Conservation (phyloP, 139 green algal genomes). For the Parachlorella kessleri region DNA sequence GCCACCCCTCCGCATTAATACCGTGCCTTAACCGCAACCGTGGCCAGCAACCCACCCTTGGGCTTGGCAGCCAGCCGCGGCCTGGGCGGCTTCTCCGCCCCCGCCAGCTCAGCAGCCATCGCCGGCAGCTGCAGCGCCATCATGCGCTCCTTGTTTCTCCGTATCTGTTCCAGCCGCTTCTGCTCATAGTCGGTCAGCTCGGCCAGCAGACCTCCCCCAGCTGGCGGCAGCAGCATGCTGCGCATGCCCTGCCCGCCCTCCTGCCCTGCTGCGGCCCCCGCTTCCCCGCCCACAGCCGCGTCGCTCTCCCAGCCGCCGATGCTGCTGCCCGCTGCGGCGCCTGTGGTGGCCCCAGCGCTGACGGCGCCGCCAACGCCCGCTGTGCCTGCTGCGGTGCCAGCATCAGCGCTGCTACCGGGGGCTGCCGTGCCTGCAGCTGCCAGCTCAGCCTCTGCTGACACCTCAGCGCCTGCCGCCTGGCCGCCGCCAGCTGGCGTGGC, state of each 20-base stretch:
- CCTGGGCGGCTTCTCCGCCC: neutral
- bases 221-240: too few species aligned
- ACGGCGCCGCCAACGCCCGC: too few species aligned
- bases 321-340: too few species aligned
- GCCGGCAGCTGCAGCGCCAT: conserved; percentile 37
- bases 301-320: too few species aligned
- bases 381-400: too few species aligned
- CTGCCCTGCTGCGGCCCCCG: too few species aligned
- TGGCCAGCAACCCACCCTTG: neutral
- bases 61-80: neutral
- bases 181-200: conserved; percentile 44
- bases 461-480: neutral
- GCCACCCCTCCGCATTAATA: too few species aligned
- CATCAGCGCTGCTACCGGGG: too few species aligned
- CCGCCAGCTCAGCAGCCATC: conserved; percentile 27
- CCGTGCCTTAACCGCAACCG: too few species aligned
- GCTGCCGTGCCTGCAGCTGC: neutral
- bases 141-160: conserved; percentile 50
- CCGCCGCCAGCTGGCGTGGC: neutral
- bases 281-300: too few species aligned
- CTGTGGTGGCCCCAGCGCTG: too few species aligned
- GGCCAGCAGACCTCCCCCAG: neutral
- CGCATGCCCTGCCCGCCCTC: too few species aligned
- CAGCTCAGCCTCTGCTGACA: neutral
- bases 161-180: conserved; percentile 42